Evolutionary conservation across 2,329 filamentous ascomycete genomes (phyloP).

Genomic region (Fusarium sarcochroum): DNA sequence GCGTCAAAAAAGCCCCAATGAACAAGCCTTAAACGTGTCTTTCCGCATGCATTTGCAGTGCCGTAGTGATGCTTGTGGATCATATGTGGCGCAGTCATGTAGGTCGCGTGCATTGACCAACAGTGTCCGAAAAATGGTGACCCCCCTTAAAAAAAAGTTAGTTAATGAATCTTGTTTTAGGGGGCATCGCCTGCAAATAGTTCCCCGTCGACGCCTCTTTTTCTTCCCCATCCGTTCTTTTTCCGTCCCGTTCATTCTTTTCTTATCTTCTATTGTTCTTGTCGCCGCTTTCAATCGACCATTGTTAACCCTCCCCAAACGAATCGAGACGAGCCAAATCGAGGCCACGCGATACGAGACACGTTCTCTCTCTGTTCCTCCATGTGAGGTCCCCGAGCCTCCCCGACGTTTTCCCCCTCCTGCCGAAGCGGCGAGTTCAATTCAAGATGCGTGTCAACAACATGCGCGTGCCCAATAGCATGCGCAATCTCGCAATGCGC

Average conservation of each 20-base stretch:
- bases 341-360: conserved; percentile 10
- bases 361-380: conserved; percentile 5
- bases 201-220: conserved; percentile 5
- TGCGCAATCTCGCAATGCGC: conserved; percentile 27
- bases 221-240: conserved; percentile 17
- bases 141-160: conserved; percentile 5
- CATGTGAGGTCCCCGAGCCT: conserved; percentile 29
- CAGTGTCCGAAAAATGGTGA: background rate
- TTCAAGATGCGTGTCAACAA: conserved; percentile 33
- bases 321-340: background rate
- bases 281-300: background rate
- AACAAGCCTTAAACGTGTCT: background rate
- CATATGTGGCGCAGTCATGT: background rate
- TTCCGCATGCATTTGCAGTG: background rate
- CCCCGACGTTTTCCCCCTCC: background rate
- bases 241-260: background rate
- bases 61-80: background rate
- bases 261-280: background rate
- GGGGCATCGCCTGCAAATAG: conserved; percentile 1
- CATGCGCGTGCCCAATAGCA: conserved; percentile 20
- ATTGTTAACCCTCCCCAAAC: background rate
- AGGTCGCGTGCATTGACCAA: conserved; percentile 9
- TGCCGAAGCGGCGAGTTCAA: conserved; percentile 1
- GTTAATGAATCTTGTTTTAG: conserved; percentile 6
- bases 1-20: conserved; percentile 1